phyloP scores from a whole-genome alignment of 495 filamentous ascomycete species.

The Hapsidospora chrysogenum region DNA sequence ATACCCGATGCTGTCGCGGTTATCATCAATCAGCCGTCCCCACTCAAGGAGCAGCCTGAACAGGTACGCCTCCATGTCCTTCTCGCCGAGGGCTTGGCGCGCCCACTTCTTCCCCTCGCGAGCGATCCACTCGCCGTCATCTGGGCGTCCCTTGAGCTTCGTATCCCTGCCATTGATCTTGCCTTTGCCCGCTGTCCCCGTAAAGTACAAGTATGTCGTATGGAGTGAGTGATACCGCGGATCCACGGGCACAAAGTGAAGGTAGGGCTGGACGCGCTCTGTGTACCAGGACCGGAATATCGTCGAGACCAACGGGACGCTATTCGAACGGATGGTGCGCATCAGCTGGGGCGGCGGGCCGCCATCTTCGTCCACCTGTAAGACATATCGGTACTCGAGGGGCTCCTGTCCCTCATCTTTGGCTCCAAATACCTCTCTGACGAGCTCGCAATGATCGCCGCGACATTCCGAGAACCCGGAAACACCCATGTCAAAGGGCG shows the following conservation, averaged over 20 bases:
- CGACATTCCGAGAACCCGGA: conserved; percentile 32
- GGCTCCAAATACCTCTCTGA: conserved; percentile 33
- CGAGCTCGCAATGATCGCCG: conserved; percentile 29
- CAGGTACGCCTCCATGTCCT: conserved; percentile 75
- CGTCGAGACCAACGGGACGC: conserved; percentile 44
- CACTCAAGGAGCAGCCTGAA: conserved; percentile 66
- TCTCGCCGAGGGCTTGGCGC: conserved; percentile 44
- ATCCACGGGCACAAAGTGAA: conserved; percentile 66
- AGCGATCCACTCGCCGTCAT: conserved; percentile 41
- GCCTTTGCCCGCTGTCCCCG: conserved; percentile 19
- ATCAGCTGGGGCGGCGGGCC: conserved; percentile 52
- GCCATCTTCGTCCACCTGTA: conserved; percentile 51
- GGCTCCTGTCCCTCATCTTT: conserved; percentile 19
- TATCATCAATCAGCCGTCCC: conserved; percentile 46
- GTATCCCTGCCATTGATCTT: conserved; percentile 30
- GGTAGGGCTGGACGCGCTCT: conserved; percentile 51
- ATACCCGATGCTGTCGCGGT: conserved; percentile 42
- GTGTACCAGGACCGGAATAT: conserved; percentile 67
- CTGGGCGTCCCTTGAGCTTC: conserved; percentile 10
- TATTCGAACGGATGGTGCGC: conserved; percentile 42
- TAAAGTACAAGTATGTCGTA: conserved; percentile 49
- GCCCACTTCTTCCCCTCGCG: conserved; percentile 51
- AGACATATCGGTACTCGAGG: conserved; percentile 32
- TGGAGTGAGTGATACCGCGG: conserved; percentile 47
- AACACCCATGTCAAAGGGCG: conserved; percentile 26